Conservation (phyloP, 1,284 basidiomycete species). For the Rhodotorula sp. region DNA sequence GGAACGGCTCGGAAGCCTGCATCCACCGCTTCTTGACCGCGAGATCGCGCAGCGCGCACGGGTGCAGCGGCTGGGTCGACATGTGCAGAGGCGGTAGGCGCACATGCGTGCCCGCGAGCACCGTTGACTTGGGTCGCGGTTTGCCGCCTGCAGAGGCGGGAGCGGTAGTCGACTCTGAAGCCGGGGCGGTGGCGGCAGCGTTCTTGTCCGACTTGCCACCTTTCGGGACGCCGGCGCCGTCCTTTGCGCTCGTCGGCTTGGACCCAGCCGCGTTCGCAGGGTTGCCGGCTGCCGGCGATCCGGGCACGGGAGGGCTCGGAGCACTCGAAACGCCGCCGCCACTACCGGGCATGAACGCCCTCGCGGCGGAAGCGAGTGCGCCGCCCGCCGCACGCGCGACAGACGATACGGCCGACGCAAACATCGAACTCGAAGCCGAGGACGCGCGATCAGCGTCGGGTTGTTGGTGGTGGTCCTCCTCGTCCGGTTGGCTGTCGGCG, state of each 20-base stretch:
- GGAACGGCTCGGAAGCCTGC: neutral
- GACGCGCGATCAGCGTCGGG: no score
- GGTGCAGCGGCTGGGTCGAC: neutral
- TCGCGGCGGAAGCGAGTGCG: neutral
- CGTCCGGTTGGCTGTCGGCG: neutral
- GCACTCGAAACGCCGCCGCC: neutral
- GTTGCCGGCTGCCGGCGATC: neutral
- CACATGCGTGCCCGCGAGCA: neutral
- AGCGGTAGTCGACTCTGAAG: no score
- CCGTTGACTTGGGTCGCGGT: neutral
- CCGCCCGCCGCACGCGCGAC: neutral
- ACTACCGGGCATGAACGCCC: constrained; percentile 1
- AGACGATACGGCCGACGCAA: neutral
- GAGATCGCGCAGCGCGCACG: neutral
- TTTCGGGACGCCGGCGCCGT: no score
- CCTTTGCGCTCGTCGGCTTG: no score
- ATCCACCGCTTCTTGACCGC: neutral
- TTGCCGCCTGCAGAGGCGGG: neutral
- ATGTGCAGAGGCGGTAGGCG: neutral
- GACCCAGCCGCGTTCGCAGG: no score
- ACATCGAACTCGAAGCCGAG: neutral
- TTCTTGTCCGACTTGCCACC: no score
- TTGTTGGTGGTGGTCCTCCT: neutral
- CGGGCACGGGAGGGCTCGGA: neutral
- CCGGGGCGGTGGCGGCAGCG: no score